Evolutionary conservation across 495 filamentous ascomycete genomes (phyloP).

Genomic region (Bathelium albidoporum): DNA sequence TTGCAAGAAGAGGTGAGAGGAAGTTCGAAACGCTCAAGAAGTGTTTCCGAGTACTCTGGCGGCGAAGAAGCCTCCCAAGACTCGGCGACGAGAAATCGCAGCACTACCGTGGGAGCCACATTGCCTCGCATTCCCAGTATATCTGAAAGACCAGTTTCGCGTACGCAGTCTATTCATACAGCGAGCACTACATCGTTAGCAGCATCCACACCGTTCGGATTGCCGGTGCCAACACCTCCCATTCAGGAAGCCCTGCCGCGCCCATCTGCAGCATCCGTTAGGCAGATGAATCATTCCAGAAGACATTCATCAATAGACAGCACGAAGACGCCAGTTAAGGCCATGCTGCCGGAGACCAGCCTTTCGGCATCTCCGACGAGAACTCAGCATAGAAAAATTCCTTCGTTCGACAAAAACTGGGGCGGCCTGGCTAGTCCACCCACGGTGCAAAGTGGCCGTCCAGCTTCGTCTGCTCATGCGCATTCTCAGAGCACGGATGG

Average conservation of each 20-base stretch:
- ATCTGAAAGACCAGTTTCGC: background rate
- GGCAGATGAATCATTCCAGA: constrained; percentile 74
- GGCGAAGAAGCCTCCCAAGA: constrained; percentile 20
- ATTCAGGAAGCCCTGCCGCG: constrained; percentile 44
- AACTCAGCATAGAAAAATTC: constrained; percentile 59
- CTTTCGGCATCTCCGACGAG: constrained; percentile 17
- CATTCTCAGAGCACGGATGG: constrained; percentile 27
- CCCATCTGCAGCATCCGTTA: constrained; percentile 70
- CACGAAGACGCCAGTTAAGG: constrained; percentile 30
- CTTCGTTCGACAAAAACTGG: constrained; percentile 85
- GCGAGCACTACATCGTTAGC: background rate
- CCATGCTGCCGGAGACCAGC: constrained; percentile 7
- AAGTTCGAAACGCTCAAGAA: constrained; percentile 32
- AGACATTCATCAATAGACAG: constrained; percentile 77
- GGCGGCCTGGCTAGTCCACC: constrained; percentile 14
- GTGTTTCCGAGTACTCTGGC: constrained; percentile 19
- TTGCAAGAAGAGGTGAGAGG: constrained; percentile 73
- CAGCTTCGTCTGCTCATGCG: constrained; percentile 20
- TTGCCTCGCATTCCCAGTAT: constrained; percentile 40
- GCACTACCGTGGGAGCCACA: constrained; percentile 38
- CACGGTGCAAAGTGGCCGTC: constrained; percentile 9
- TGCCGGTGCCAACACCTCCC: constrained; percentile 34
- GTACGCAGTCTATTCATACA: constrained; percentile 1
- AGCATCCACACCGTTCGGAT: background rate
- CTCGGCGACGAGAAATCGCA: constrained; percentile 22